Base-by-base conservation (phyloP, 176 grass and related monocot genomes). In the Carex cristatella region DNA sequence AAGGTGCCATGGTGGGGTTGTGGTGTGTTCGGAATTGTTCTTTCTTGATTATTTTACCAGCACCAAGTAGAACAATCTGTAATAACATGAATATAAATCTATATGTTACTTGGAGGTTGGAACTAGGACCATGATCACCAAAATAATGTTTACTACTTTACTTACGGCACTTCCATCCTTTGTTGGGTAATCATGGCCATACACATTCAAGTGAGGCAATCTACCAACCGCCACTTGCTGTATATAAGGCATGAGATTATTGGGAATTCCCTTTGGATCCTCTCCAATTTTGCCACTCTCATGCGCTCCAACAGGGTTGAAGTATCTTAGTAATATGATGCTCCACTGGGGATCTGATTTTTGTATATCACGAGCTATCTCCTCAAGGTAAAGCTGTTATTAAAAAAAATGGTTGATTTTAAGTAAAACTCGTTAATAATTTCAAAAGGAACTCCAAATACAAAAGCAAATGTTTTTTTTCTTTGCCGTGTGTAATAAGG, bases 201-300 rank as follows among this genome's bases (percentile, higher is more conserved):
- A 98, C 16, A 95, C 95, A 82, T 93, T 95, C 85, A 95, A 90
- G 37, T 89, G 86, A 61, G 92, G 87, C 51, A 87, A 86, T 80
- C 91, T 70, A 76, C 89, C 89, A 76, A 95, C 91, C 30, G 89
- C 91, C 16, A 95, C 96, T 91, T 95, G 96, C 83, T 98, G 91
- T 77, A 95, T 95, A 87, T 92, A 98, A 15, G 95, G 95, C 81
- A 98, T 91, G 66, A 98, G 79, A 84, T 98, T 98, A 90, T 98
- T 98, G 49, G 95, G 95, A 32, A 95, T 81, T 4, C 95, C 95
- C 80, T 67, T 93, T 63, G 93, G 93, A 84, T 98, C 93, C 86
- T 98, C 95, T 23, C 95, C 95, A 83, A 98, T 90, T 85, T 95
- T 79, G 31, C 91, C 95, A 87, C 89, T 94, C 85, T 87, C 84